Conservation (phyloP, 805 yeast species). For the Candida loeiensis region DNA sequence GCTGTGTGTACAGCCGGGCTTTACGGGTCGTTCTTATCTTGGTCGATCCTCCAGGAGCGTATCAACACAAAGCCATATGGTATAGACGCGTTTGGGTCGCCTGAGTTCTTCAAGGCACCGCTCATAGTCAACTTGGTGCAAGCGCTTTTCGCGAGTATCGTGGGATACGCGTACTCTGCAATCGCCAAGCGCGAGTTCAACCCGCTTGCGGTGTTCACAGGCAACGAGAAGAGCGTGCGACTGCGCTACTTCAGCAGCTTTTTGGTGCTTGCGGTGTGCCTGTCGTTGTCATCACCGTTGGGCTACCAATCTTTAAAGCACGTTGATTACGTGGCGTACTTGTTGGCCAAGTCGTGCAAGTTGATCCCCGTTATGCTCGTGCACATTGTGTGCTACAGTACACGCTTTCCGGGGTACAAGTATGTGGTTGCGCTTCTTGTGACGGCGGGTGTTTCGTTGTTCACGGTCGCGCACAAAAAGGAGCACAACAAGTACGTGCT, state of each 20-base stretch:
- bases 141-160: conserved; percentile 63
- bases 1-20: conserved; percentile 54
- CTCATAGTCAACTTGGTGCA: conserved; percentile 74
- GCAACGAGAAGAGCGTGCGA: conserved; percentile 20
- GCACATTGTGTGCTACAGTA: conserved; percentile 66
- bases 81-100: conserved; percentile 27
- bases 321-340: conserved; percentile 79
- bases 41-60: conserved; percentile 92
- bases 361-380: conserved; percentile 91
- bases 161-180: conserved; percentile 60
- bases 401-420: conserved; percentile 70
- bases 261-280: conserved; percentile 61
- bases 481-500: conserved; percentile 17
- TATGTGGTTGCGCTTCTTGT: conserved; percentile 74
- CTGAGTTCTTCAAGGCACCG: conserved; percentile 65
- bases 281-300: conserved; percentile 77
- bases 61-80: conserved; percentile 76
- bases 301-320: conserved; percentile 75
- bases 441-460: conserved; percentile 77
- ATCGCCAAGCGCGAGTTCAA: conserved; percentile 26
- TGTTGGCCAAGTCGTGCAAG: conserved; percentile 90
- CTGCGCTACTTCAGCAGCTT: conserved; percentile 32
- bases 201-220: conserved; percentile 32
- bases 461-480: conserved; percentile 50
- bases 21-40: conserved; percentile 79